Base-by-base conservation (phyloP, 768 basidiomycete genomes). In the Tulasnella sp. region DNA sequence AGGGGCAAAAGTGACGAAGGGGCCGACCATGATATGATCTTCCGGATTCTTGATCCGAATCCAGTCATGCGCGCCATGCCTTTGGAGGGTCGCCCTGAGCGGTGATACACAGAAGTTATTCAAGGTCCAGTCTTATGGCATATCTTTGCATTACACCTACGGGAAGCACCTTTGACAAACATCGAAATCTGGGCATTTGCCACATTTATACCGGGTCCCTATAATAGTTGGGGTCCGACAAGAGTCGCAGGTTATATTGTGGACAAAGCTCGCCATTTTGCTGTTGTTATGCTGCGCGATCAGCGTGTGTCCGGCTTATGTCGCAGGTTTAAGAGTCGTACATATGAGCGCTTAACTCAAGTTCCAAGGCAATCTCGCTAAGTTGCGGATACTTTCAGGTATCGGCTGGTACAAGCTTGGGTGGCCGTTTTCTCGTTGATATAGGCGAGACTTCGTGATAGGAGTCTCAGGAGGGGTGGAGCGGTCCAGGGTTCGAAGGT, bases 1-100 rank as follows among this genome's bases (percentile, higher is more conserved):
- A 36, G 9, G 16, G 44, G 3, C 8, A 34, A 46, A 18, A 12
- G 46, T 68, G 31, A 8, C 73, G 5, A 27, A 36, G 40, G 16
- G 52, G 34, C 44, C n/a, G 7, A 77, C 56, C 62, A 80, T 88
- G 81, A 90, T 88, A 80, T 92, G 90, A 36, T 88, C 44, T 14
- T 48, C 86, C 2, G 87, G 85, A 16, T 87, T 88, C 56, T 82
- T 83, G 27, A 96, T 84, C 82, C 88, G 91, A 31, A 92, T 90
- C 83, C 95, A 96, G 2, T 89, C 85, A 82, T 96, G 95, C 31
- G 83, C 80, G 4, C 95, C 95, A 84, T 96, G 95, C n/a, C 34
- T 75, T 36, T 42, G 39, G 10, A 48, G 75, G 6, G 36, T 56
- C 10, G 24, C 44, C 34, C 75, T 75, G 24, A 48, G n/a, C 40